Percentiles rank a stretch among this genome's conserved stretches.
Evolutionary conservation across 257 asterid genomes (phyloP).

Genomic region (Leptodermis oblonga): DNA sequence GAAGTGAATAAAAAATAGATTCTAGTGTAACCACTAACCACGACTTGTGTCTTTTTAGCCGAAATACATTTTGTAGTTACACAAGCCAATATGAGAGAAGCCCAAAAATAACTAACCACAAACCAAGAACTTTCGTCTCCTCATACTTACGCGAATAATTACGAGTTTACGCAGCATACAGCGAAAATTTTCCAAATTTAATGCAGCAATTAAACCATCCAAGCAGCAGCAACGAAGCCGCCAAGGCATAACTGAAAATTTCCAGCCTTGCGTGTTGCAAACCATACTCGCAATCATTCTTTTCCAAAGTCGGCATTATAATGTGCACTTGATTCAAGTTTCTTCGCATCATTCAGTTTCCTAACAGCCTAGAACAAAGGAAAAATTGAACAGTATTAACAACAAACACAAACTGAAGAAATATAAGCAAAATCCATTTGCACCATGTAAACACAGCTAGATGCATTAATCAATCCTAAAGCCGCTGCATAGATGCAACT

Average conservation of each 20-base stretch:
- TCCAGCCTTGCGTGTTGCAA: neutral
- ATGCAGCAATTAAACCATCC: neutral
- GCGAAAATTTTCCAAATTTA: neutral
- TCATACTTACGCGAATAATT: neutral
- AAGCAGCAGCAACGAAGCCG: neutral
- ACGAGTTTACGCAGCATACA: neutral
- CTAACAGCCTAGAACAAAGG: slow-evolving; percentile 60
- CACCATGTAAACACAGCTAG: neutral
- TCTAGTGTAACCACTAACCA: too few relatives aligned
- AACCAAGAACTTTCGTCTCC: neutral
- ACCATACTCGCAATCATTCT: slow-evolving; percentile 32
- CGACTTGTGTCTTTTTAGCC: too few relatives aligned
- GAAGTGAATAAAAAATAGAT: too few relatives aligned
- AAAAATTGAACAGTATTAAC: neutral
- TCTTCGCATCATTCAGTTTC: slow-evolving; percentile 88
- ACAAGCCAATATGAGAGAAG: too few relatives aligned
- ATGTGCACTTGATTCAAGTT: slow-evolving; percentile 85
- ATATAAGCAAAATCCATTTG: too few relatives aligned
- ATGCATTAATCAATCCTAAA: neutral
- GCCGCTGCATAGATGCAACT: neutral
- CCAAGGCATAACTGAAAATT: neutral
- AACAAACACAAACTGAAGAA: too few relatives aligned
- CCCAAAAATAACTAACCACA: neutral
- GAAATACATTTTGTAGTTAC: too few relatives aligned
- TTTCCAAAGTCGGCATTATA: slow-evolving; percentile 83